Conservation (phyloP, 163 green algal species). For the Volvox carteri region DNA sequence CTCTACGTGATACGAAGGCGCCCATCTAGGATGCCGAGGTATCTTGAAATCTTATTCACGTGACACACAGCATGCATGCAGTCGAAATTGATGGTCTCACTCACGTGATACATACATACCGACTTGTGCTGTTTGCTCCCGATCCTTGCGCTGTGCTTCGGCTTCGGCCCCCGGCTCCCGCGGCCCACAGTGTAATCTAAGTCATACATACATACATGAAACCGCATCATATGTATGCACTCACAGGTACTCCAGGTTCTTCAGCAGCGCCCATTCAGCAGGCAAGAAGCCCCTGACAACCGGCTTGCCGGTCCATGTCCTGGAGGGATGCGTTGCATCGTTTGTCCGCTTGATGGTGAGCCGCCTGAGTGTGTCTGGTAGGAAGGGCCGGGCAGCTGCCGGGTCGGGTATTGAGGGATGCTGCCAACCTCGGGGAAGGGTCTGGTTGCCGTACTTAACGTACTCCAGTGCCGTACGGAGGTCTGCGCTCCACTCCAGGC, state of each 20-base stretch:
- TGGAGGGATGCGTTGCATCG: background rate
- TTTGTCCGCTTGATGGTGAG: conserved; percentile 32
- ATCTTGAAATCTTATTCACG: too few relatives aligned
- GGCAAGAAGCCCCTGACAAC: conserved; percentile 1
- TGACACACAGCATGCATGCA: too few relatives aligned
- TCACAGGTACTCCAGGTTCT: conserved; percentile 40
- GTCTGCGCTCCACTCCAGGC: background rate
- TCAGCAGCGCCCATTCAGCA: conserved; percentile 5
- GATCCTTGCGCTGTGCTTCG: too few relatives aligned
- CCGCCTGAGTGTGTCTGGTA: conserved; percentile 22
- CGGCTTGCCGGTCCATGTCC: background rate
- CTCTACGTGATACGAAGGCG: too few relatives aligned
- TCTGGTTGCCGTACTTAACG: background rate
- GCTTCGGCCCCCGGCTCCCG: too few relatives aligned
- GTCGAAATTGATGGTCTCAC: too few relatives aligned
- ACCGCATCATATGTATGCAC: too few relatives aligned
- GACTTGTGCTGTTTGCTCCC: too few relatives aligned
- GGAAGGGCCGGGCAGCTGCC: background rate
- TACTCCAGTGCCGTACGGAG: background rate
- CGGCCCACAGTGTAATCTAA: too few relatives aligned
- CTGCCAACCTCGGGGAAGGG: background rate
- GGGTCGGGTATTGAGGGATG: background rate
- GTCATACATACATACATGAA: too few relatives aligned
- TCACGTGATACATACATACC: too few relatives aligned
- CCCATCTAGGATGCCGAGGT: too few relatives aligned